phyloP scores from a whole-genome alignment of 768 basidiomycete genomes.

The Mycena rosella region DNA sequence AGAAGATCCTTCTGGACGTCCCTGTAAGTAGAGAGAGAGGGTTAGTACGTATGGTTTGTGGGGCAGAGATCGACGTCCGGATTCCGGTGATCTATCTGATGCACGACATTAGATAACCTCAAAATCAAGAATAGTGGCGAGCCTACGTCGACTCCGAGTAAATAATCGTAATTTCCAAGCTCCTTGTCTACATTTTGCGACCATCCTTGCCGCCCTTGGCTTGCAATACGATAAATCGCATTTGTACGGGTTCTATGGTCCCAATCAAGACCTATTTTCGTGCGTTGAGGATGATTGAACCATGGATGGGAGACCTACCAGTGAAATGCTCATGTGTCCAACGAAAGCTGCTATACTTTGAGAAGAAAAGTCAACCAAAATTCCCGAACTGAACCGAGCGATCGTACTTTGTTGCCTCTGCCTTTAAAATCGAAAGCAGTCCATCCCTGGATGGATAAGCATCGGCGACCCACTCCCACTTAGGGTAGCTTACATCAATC shows the following conservation, averaged over 20 bases:
- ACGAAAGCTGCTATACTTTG: slow-evolving; percentile 75
- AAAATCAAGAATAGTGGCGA: background rate
- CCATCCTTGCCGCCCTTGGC: slow-evolving; percentile 81
- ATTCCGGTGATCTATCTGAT: slow-evolving; percentile 88
- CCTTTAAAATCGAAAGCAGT: slow-evolving; percentile 90
- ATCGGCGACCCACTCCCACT: background rate
- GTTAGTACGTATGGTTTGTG: background rate
- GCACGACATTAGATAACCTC: slow-evolving; percentile 1
- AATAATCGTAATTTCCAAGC: slow-evolving; percentile 90
- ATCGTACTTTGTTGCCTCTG: slow-evolving; percentile 73
- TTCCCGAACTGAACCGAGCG: background rate
- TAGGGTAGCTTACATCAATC: slow-evolving; percentile 67
- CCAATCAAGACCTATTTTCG: slow-evolving; percentile 81
- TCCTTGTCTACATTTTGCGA: slow-evolving; percentile 80
- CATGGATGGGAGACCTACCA: slow-evolving; percentile 56
- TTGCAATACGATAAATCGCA: slow-evolving; percentile 80
- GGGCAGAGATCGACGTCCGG: slow-evolving; percentile 48
- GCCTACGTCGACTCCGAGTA: slow-evolving; percentile 80
- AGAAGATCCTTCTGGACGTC: slow-evolving; percentile 81
- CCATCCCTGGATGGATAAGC: slow-evolving; percentile 65
- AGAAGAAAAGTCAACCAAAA: slow-evolving; percentile 5
- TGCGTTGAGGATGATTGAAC: background rate
- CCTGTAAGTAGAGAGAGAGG: background rate
- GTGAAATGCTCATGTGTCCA: slow-evolving; percentile 89
- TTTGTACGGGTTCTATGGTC: slow-evolving; percentile 75